Conservation (phyloP, 1,284 basidiomycete species). For the Ceratobasidium sp. region DNA sequence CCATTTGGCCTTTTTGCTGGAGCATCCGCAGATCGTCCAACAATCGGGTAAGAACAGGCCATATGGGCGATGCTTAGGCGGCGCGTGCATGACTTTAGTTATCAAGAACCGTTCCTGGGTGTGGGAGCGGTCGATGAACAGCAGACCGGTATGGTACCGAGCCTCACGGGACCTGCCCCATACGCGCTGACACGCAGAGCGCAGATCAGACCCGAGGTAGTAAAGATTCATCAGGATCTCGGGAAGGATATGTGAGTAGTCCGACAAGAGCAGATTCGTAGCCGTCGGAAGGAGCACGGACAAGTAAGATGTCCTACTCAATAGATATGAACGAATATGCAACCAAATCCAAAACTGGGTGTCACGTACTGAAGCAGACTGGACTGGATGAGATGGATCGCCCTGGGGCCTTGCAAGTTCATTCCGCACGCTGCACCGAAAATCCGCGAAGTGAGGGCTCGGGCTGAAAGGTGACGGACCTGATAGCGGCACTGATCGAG, state of each 20-base stretch:
- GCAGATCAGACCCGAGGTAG: conserved; percentile 10
- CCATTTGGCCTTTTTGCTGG: not conserved
- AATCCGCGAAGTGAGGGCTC: not conserved
- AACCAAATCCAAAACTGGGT: no score
- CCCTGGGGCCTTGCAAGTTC: not conserved
- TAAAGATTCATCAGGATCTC: conserved; percentile 17
- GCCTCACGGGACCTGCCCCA: conserved; percentile 14
- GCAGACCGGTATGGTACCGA: not conserved
- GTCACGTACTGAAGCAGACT: not conserved
- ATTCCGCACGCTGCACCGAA: not conserved
- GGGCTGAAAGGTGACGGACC: not conserved
- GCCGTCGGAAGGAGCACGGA: not conserved
- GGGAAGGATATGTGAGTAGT: conserved; percentile 2
- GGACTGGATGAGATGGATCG: no score
- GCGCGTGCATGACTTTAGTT: not conserved
- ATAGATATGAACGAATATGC: not conserved
- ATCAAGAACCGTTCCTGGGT: not conserved
- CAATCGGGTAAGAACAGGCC: not conserved
- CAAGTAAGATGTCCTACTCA: not conserved
- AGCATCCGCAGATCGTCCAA: not conserved
- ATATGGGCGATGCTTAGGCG: not conserved
- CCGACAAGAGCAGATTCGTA: not conserved
- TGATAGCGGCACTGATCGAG: not conserved
- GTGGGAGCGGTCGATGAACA: not conserved
- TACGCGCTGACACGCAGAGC: not conserved